Base-by-base conservation (phyloP, 2,329 filamentous ascomycete species). In the Neofusicoccum sp. region DNA sequence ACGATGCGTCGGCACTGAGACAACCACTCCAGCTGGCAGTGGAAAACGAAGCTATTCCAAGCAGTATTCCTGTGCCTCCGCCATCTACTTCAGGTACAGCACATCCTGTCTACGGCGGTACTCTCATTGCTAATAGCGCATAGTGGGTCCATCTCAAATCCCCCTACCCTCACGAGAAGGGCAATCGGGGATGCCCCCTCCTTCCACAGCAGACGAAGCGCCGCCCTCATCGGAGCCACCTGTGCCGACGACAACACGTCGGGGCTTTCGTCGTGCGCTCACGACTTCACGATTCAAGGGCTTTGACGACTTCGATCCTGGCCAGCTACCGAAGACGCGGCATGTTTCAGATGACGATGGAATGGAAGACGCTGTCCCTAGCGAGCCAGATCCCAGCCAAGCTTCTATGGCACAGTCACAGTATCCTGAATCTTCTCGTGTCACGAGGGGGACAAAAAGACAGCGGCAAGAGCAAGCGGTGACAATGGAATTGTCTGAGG, bases 1-100 rank as follows among this genome's bases (percentile, higher is more conserved):
- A 89, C 54, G 88, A 98, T 75, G 85, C 91, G 6, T 85, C 83
- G 62, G 82, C 84, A 44, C 79, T 98, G 20, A 86, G 90, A 61
- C 84, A 86, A 38, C 83, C 87, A 5, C 81, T 96, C 5, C 74
- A 11, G 73, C 76, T 2, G 82, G 66, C 9, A 58, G 57, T 14
- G n/a, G 74, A 68, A 24, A 38, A 44, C 6, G 57, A 59, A 14
- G 34, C 9, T 11, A 58, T 63, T 14, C 38, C 61, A 4, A 67
- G 68, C 5, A 71, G 63, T 38, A 65, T 65, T 38, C 62, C 66
- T 12, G 45, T 64, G 14, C n/a, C 65, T 14, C 57, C 57, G 4
- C 34, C 51, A 53, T 56, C 36, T 16, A 51, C 43, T 9, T 62
- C 54, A 33, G 60, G 63, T 64, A n/a, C n/a, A n/a, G n/a, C n/a